These are phyloP conservation scores for Proliferodiscus dingleyae DNA, from an alignment of 2,329 filamentous ascomycete species.

Conservation along the genomic window DNA sequence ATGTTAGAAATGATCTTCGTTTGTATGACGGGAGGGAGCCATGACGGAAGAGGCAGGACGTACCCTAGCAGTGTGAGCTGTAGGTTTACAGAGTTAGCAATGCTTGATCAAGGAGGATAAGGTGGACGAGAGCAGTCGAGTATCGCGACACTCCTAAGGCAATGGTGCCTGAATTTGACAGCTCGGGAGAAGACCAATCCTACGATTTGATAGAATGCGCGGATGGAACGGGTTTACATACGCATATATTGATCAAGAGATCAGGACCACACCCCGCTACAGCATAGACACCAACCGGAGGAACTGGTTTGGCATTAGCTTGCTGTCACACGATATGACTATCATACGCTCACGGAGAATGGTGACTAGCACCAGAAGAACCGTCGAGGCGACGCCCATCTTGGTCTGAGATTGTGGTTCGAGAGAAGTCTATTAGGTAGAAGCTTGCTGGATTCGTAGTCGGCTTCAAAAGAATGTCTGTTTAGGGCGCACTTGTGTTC, in stretches of 20 bases:
- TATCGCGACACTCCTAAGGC: too few species aligned
- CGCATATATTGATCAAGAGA: conserved; percentile 39
- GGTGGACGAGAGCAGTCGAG: too few species aligned
- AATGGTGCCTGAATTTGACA: too few species aligned
- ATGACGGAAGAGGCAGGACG: conserved; percentile 19
- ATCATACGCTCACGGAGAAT: conserved; percentile 36
- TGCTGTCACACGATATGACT: neutral
- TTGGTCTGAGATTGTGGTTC: neutral
- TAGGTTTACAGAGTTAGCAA: too few species aligned
- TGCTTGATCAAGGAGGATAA: too few species aligned
- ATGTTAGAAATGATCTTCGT: conserved; percentile 32
- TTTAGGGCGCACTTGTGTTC: too few species aligned
- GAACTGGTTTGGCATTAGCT: conserved; percentile 25
- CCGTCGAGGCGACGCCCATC: conserved; percentile 34
- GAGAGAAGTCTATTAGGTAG: neutral
- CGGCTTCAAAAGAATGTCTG: too few species aligned
- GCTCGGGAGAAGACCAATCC: too few species aligned
- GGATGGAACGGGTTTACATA: too few species aligned
- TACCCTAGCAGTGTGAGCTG: conserved; percentile 37
- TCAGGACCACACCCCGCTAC: conserved; percentile 38
- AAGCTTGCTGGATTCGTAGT: neutral
- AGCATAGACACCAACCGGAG: conserved; percentile 37
- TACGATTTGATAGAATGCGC: too few species aligned
- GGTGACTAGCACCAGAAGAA: conserved; percentile 42
- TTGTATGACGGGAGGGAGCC: neutral